These are phyloP conservation scores for Torulaspora quercuum DNA, from an alignment of 805 yeast species.

Conservation along the genomic window DNA sequence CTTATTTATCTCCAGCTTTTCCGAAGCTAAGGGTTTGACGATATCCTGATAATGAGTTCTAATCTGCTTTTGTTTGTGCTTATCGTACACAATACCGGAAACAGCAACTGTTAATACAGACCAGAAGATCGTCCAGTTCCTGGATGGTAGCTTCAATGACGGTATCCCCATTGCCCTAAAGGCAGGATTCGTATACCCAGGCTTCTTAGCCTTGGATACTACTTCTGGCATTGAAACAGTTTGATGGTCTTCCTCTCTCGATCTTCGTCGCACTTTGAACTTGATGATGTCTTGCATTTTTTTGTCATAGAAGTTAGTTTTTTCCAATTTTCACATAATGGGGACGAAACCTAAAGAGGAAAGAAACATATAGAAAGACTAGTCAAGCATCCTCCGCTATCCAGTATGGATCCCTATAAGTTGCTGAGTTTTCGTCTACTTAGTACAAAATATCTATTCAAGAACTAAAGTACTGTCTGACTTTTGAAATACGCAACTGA, in stretches of 20 bases:
- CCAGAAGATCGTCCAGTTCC: slow-evolving; percentile 94
- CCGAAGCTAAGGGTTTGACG: slow-evolving; percentile 54
- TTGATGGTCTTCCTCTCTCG: not conserved
- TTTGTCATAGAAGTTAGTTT: no score
- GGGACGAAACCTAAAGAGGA: no score
- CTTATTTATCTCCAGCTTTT: slow-evolving; percentile 45
- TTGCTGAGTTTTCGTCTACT: no score
- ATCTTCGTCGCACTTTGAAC: not conserved
- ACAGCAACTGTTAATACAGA: slow-evolving; percentile 57
- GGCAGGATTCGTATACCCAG: slow-evolving; percentile 59
- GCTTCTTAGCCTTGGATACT: slow-evolving; percentile 9
- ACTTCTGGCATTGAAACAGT: slow-evolving; percentile 1
- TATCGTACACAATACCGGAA: slow-evolving; percentile 81
- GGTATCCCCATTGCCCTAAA: slow-evolving; percentile 82
- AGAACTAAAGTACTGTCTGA: no score
- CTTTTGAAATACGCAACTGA: no score
- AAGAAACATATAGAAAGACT: no score
- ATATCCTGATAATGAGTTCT: slow-evolving; percentile 60
- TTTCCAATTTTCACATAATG: no score
- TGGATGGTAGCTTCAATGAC: slow-evolving; percentile 70
- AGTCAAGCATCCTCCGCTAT: no score
- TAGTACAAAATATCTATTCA: no score
- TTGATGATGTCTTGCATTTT: slow-evolving; percentile 3
- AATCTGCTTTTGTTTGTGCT: slow-evolving; percentile 62
- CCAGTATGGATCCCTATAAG: no score